phyloP scores from a whole-genome alignment of 306 rosid species.

The Psophocarpus tetragonolobus region DNA sequence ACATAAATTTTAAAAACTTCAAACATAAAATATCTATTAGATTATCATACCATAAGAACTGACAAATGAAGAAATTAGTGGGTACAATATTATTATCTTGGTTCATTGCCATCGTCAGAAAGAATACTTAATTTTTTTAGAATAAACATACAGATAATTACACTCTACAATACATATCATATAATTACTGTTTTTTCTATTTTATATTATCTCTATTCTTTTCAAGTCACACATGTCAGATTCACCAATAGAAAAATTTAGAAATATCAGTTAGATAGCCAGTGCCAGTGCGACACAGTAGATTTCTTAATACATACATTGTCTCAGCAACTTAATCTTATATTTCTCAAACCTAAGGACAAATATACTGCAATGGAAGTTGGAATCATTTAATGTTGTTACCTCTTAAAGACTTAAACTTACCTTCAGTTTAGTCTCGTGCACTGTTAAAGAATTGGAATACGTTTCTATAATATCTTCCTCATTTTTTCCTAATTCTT shows the following conservation, averaged over 20 bases:
- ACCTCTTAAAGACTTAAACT: background rate
- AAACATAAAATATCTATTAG: slow-evolving; percentile 24
- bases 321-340: slow-evolving; percentile 5
- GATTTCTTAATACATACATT: background rate
- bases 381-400: background rate
- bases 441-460: slow-evolving; percentile 80
- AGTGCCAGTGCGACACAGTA: background rate
- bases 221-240: slow-evolving; percentile 9
- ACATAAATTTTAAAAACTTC: slow-evolving; percentile 31
- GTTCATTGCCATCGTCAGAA: background rate
- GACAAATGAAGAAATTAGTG: background rate
- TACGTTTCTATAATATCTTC: slow-evolving; percentile 89
- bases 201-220: background rate
- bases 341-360: background rate
- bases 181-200: background rate
- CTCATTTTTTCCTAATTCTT: slow-evolving; percentile 90
- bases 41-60: slow-evolving; percentile 9
- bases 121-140: background rate
- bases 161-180: background rate
- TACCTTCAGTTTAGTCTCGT: slow-evolving; percentile 96
- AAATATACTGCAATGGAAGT: background rate
- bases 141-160: background rate
- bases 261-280: slow-evolving; percentile 6
- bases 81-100: background rate
- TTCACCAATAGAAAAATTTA: slow-evolving; percentile 12